Conservation (phyloP, 129 eudicot species). For the Cynara cardunculus region DNA sequence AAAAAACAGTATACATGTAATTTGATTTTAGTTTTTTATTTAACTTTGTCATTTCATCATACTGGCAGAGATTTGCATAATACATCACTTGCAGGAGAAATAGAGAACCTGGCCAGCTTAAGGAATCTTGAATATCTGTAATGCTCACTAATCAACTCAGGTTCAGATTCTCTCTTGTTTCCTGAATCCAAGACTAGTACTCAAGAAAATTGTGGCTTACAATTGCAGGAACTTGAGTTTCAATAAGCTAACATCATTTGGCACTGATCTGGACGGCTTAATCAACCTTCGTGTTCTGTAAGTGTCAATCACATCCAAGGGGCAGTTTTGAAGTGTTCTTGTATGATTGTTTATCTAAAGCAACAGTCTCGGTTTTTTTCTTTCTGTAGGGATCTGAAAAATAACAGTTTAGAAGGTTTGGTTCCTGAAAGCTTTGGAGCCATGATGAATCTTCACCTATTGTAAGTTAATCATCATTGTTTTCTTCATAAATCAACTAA, state of each 20-base stretch:
- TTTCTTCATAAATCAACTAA: background rate
- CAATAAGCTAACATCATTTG: conserved; percentile 74
- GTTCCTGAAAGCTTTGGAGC: conserved; percentile 79
- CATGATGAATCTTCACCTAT: conserved; percentile 65
- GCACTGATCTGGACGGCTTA: conserved; percentile 68
- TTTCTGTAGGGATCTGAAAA: conserved; percentile 64
- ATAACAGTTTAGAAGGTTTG: conserved; percentile 73
- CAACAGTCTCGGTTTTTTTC: background rate
- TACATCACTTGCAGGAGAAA: conserved; percentile 79
- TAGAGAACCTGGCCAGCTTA: conserved; percentile 78
- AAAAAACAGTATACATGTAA: background rate
- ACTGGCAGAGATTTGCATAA: conserved; percentile 79
- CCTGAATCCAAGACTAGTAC: conserved; percentile 4
- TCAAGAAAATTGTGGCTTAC: background rate
- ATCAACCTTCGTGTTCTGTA: conserved; percentile 70
- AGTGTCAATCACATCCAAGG: conserved; percentile 21
- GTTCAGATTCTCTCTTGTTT: conserved; percentile 2
- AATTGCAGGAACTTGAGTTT: conserved; percentile 81
- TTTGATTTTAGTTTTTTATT: background rate
- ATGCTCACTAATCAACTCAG: conserved; percentile 2
- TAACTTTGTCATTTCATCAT: conserved; percentile 10
- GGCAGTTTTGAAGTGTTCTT: background rate
- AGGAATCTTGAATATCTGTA: conserved; percentile 78
- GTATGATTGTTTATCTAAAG: conserved; percentile 16
- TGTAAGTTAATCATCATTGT: conserved; percentile 47